phyloP scores from a whole-genome alignment of 345 rosid genomes.

The Acer campestre region DNA sequence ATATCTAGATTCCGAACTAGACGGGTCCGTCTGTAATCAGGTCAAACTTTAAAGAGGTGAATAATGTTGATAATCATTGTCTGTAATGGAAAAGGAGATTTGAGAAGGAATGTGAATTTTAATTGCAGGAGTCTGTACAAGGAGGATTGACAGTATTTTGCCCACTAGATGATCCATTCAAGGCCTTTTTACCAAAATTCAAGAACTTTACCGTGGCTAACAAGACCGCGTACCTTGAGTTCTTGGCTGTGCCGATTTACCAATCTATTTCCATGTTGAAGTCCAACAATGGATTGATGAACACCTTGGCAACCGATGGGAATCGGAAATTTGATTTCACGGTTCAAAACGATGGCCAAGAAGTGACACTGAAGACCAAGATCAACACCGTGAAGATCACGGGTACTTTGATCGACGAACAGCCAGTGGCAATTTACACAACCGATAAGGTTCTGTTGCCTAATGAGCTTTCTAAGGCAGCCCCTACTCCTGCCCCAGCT shows the following conservation, averaged over 20 bases:
- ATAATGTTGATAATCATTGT: background rate
- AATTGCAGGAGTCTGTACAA: conserved; percentile 55
- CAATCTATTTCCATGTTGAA: conserved; percentile 71
- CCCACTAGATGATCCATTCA: conserved; percentile 86
- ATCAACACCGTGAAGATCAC: conserved; percentile 64
- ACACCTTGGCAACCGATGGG: conserved; percentile 92
- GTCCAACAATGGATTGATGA: conserved; percentile 85
- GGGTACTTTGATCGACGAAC: conserved; percentile 73
- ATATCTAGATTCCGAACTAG: background rate
- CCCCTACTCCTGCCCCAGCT: conserved; percentile 63
- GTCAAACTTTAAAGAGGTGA: background rate
- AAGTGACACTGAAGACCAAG: conserved; percentile 73
- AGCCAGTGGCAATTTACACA: conserved; percentile 76
- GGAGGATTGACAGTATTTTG: conserved; percentile 99
- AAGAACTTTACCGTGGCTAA: conserved; percentile 76
- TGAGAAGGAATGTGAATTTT: no score
- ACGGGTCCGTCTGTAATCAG: background rate
- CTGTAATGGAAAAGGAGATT: background rate
- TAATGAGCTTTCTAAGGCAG: conserved; percentile 70
- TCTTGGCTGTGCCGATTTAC: conserved; percentile 73
- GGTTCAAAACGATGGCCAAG: conserved; percentile 80
- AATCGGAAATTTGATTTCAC: conserved; percentile 75
- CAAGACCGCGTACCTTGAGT: conserved; percentile 73
- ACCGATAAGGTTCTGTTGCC: conserved; percentile 77
- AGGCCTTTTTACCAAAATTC: conserved; percentile 73